Conservation (phyloP, 2,329 filamentous ascomycete species). For the Colletotrichum navitas region DNA sequence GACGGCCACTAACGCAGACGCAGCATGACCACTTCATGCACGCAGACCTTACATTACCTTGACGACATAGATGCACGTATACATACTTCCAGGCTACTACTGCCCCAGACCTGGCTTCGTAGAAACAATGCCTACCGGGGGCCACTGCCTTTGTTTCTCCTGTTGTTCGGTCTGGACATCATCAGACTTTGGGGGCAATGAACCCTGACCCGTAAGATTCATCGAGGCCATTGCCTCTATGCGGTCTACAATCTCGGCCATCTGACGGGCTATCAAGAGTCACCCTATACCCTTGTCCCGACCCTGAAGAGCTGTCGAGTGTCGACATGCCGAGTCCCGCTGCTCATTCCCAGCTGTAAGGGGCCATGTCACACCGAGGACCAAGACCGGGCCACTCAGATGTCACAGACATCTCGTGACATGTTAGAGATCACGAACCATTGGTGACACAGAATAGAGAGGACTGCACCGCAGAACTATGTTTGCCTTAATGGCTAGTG, state of each 20-base stretch:
- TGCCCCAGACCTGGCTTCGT: background rate
- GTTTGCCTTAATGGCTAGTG: background rate
- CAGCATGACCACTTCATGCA: slow-evolving; percentile 27
- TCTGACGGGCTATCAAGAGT: background rate
- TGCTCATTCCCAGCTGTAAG: slow-evolving; percentile 17
- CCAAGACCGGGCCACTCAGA: background rate
- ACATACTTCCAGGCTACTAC: background rate
- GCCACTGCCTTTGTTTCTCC: background rate
- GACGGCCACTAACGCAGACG: slow-evolving; percentile 20
- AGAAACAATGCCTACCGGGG: background rate
- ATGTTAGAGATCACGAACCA: slow-evolving; percentile 21
- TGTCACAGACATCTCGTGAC: slow-evolving; percentile 7
- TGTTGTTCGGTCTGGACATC: background rate
- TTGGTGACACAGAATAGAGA: slow-evolving; percentile 6
- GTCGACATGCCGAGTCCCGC: slow-evolving; percentile 4
- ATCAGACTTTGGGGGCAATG: background rate
- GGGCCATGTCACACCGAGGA: slow-evolving; percentile 12
- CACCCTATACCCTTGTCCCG: background rate
- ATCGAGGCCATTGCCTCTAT: background rate
- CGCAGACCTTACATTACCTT: slow-evolving; percentile 33
- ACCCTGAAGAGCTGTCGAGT: background rate
- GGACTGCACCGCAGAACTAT: background rate
- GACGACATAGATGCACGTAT: background rate
- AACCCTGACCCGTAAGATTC: background rate
- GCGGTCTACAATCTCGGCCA: background rate